Conservation (phyloP, 768 basidiomycete genomes). For the Tylopilus subfusipes region DNA sequence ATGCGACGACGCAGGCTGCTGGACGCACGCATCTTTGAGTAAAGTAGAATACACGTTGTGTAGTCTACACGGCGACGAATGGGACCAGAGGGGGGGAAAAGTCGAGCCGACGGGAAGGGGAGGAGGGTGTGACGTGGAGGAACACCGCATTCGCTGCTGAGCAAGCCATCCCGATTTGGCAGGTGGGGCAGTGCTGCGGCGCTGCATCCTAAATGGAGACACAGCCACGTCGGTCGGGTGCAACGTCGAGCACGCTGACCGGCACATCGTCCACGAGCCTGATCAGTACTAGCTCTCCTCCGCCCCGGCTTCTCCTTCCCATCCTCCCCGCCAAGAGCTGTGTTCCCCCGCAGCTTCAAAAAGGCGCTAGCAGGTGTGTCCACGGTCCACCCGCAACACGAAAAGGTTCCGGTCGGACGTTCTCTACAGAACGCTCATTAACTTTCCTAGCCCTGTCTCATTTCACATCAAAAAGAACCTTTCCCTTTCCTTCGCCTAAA, state of each 20-base stretch:
- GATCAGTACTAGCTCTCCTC: conserved; percentile 2
- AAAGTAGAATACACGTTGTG: neutral
- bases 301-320: conserved; percentile 11
- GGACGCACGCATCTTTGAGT: conserved; percentile 62
- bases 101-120: conserved; percentile 5
- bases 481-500: conserved; percentile 35
- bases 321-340: conserved; percentile 21
- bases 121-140: neutral
- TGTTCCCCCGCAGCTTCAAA: conserved; percentile 15
- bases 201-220: conserved; percentile 32
- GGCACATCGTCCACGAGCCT: conserved; percentile 4
- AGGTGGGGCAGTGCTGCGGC: conserved; percentile 34
- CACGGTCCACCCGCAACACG: conserved; percentile 9
- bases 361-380: conserved; percentile 9
- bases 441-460: conserved; percentile 20
- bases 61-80: neutral
- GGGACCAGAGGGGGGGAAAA: neutral
- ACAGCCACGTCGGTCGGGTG: conserved; percentile 37
- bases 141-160: conserved; percentile 25
- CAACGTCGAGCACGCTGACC: conserved; percentile 27
- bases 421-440: conserved; percentile 30
- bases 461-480: conserved; percentile 35
- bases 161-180: conserved; percentile 13
- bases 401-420: conserved; percentile 19
- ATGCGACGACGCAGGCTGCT: conserved; percentile 76